These are phyloP conservation scores for barley (Hordeum vulgare) DNA, from an alignment of 176 grass and related monocot genomes.

Conservation along the genomic window MorexV3_pseudomolecules_assembly NC_058520.1:184140514-184141013, in stretches of 20 bases:
- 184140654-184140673: slow-evolving; percentile 84
- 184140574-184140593: slow-evolving; percentile 1
- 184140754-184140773: neutral
- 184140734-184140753: neutral
- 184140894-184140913: neutral
- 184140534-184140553: slow-evolving; percentile 8
- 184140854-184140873: neutral
- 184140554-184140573: neutral
- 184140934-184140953: neutral
- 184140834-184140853: neutral
- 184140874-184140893: neutral
- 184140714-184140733: slow-evolving; percentile 8
- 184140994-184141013: neutral
- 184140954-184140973: neutral
- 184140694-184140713: slow-evolving; percentile 55
- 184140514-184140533: slow-evolving; percentile 48
- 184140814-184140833: neutral
- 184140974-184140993: neutral
- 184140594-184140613: neutral
- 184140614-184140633: slow-evolving; percentile 18
- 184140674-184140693: slow-evolving; percentile 90
- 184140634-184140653: slow-evolving; percentile 27
- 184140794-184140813: neutral
- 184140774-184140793: neutral
- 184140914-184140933: neutral